Base-by-base conservation (phyloP, 352 stramenopile genomes). In the Blastocystis sp. region DNA sequence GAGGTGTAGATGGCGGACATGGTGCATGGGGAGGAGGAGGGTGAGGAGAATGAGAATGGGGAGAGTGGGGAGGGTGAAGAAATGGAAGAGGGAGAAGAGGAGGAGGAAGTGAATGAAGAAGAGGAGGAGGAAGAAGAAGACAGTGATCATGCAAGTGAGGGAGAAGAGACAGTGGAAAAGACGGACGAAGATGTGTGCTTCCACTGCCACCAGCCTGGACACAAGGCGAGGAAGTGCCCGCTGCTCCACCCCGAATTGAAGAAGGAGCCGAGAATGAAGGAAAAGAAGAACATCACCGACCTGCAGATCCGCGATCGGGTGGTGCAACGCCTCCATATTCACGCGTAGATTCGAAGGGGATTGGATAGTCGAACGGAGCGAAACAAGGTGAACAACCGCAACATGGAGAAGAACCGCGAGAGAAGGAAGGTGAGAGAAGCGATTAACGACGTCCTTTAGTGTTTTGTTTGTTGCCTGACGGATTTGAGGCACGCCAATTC, bases 61-160 rank as follows among this genome's bases (percentile, higher is more conserved):
- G 89, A 90, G 48, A 86, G 89, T 11, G 89, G 87, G 28, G 74
- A 91, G 0, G 84, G 92, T 21, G 53, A 89, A 21, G 90, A 89
- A 62, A 90, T 52, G 34, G 74, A 90, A 40, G 88, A 90, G 43
- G 88, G 40, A 52, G 78, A 76, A 23, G 80, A 90, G 56, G 43
- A 90, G 38, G 89, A 78, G 2, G 62, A 71, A n/a, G 77, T 41
- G 2, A 14, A n/a, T 34, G 48, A 74, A 14, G n/a, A 0, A 1
- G 78, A 88, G 66, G 38, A 56, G 5, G 76, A 2, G 11, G 76
- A 76, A 0, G 67, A 56, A 2, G 65, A 84, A 84, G 53, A 89
- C 38, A 76, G 28, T 17, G 45, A 74, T 34, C 28, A 0, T 34
- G 28, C 28, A 34, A 34, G 28, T 34, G 28, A 34, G 28, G 62